Base-by-base conservation (phyloP, 2,329 filamentous ascomycete species). In the Polytolypa hystricis region DNA sequence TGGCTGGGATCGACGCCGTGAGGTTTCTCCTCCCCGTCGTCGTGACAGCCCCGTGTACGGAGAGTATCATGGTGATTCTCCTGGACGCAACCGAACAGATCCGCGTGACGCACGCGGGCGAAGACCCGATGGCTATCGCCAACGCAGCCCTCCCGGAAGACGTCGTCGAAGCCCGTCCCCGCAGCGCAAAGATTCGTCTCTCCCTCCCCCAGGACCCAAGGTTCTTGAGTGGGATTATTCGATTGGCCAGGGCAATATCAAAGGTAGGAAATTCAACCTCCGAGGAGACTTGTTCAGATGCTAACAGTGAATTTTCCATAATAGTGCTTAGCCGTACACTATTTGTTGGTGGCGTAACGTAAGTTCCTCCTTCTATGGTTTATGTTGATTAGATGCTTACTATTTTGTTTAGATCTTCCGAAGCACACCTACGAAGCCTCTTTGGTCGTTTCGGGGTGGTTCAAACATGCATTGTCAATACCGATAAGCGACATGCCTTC, bases 381-480 rank as follows among this genome's bases (percentile, higher is more conserved):
- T 37, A 19, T 40, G 34, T 9, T 8, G 27, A 35, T n/a, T 25
- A 10, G 4, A 35, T 38, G 14, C 49, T 55, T 42, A 54, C 41
- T n/a, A 35, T 9, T 17, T 27, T 17, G 26, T n/a, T 35, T 44
- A 82, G 79, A 25, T 80, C 76, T 40, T 79, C 82, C 5, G 89
- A 98, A 60, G 67, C 72, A 40, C 86, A 96, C 56, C 71, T 98
- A 36, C 79, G 86, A 36, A 66, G 66, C 34, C 77, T 93, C 30
- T 98, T 98, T 59, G 70, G 68, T 52, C 77, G 77, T 30, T 94
- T 79, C 54, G 91, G 91, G 41, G 70, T 79, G 36, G 91, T 98
- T 3, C 91, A 98, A 61, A 95, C 89, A 1, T 96, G 89, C 62
- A 98, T 98, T 47, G 87, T 95, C 47, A 96, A 98, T 65, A 82